phyloP scores from a whole-genome alignment of 2,329 filamentous ascomycete species.

The Phaeosphaeria sp. region DNA sequence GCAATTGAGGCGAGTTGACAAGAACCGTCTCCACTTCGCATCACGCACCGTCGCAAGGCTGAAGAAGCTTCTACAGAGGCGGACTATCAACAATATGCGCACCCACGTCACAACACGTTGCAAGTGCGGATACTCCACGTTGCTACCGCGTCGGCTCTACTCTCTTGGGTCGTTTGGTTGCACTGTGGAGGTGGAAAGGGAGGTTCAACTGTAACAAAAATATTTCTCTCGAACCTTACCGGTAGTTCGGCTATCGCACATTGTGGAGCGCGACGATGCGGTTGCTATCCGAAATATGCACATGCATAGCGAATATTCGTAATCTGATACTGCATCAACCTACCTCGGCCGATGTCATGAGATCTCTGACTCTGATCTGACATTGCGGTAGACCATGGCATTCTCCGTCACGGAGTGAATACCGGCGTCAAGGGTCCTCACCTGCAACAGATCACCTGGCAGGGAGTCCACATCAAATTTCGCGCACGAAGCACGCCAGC shows the following conservation, averaged over 20 bases:
- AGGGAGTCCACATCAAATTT: not conserved
- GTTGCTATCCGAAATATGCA: not conserved
- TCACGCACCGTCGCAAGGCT: conserved; percentile 19
- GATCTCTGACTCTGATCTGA: not conserved
- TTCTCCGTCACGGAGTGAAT: not conserved
- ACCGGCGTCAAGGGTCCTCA: not conserved
- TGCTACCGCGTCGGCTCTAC: conserved; percentile 1
- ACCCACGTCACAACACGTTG: conserved; percentile 26
- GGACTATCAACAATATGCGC: conserved; percentile 13
- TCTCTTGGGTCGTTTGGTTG: not conserved
- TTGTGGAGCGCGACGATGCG: not conserved
- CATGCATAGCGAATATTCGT: not conserved
- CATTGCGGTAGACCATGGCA: not conserved
- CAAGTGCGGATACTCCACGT: conserved; percentile 9
- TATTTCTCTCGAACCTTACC: not conserved
- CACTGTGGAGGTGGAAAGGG: not conserved
- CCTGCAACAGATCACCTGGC: not conserved
- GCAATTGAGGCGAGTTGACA: conserved; percentile 11
- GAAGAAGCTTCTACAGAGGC: conserved; percentile 19
- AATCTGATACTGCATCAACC: not conserved
- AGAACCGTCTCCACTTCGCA: conserved; percentile 11
- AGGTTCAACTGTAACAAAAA: not conserved
- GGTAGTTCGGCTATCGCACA: not conserved
- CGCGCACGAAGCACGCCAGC: not conserved
- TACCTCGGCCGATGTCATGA: not conserved